Conservation (phyloP, 106 monocot genomes). For the Allium sativum region DNA sequence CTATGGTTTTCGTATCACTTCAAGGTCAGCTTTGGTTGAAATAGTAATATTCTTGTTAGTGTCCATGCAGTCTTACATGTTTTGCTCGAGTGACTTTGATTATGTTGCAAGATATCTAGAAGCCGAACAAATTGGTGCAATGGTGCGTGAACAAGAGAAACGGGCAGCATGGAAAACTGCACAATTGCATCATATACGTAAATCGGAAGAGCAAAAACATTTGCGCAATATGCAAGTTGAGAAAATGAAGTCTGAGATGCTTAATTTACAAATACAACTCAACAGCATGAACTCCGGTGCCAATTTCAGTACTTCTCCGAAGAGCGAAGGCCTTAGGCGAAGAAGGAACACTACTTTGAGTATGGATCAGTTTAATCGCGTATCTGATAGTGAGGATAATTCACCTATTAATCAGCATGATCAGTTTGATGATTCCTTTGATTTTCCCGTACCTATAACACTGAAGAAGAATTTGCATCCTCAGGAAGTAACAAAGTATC, state of each 20-base stretch:
- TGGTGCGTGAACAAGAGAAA: conserved; percentile 94
- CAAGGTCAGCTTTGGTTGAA: conserved; percentile 90
- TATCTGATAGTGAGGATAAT: conserved; percentile 15
- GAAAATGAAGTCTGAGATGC: conserved; percentile 97
- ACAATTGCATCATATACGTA: conserved; percentile 72
- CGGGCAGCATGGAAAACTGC: conserved; percentile 82
- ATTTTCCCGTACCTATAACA: conserved; percentile 22
- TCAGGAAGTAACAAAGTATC: conserved; percentile 20
- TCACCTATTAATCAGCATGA: conserved; percentile 15
- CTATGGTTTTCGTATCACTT: conserved; percentile 92
- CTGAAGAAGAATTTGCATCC: conserved; percentile 17
- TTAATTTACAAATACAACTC: conserved; percentile 80
- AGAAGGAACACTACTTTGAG: conserved; percentile 29
- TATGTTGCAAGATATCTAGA: conserved; percentile 94
- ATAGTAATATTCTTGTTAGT: conserved; percentile 91
- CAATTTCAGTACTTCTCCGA: conserved; percentile 25
- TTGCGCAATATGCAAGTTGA: conserved; percentile 85
- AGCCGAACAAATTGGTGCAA: conserved; percentile 83
- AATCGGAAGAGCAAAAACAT: conserved; percentile 68
- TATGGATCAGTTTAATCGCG: conserved; percentile 7
- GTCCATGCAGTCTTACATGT: conserved; percentile 93
- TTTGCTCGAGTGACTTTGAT: conserved; percentile 74
- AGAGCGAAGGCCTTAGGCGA: conserved; percentile 36
- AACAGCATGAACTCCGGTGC: conserved; percentile 40
- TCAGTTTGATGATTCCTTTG: conserved; percentile 22